Percentiles rank a stretch among this genome's conserved stretches.
phyloP scores from a whole-genome alignment of 495 filamentous ascomycete genomes.

The Penicillium subrubescens region DNA sequence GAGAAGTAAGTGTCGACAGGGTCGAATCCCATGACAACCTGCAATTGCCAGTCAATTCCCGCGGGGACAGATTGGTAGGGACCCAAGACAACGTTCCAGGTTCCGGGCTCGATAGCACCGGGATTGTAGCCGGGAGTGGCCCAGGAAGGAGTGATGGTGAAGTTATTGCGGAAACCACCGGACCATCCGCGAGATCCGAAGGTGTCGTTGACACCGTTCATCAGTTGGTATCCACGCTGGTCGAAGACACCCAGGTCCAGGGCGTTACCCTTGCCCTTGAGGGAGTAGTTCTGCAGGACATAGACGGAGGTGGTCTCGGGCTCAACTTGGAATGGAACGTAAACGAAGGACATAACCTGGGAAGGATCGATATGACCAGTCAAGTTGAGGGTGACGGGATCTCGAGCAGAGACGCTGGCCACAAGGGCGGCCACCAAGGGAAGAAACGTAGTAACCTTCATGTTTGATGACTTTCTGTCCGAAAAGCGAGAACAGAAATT shows the following conservation, averaged over 20 bases:
- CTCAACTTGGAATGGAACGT: constrained; percentile 3
- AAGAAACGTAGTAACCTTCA: neutral
- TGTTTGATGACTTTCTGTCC: neutral
- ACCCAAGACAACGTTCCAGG: constrained; percentile 4
- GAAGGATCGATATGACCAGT: constrained; percentile 5
- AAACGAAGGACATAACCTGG: constrained; percentile 6
- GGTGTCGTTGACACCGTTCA: neutral
- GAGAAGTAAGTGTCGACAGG: neutral
- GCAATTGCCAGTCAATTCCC: constrained; percentile 5
- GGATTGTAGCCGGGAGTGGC: constrained; percentile 10
- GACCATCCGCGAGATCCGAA: neutral
- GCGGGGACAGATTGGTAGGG: neutral
- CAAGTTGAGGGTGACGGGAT: constrained; percentile 1
- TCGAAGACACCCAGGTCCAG: constrained; percentile 6
- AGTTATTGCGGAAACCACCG: constrained; percentile 9
- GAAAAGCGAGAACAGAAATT: neutral
- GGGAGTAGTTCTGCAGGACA: constrained; percentile 5
- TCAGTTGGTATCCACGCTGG: neutral
- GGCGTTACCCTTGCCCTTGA: constrained; percentile 2
- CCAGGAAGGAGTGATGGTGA: constrained; percentile 7
- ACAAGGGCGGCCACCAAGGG: constrained; percentile 1
- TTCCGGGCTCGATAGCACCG: constrained; percentile 6
- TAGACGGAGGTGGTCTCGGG: neutral
- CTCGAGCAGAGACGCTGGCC: neutral
- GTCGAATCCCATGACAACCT: constrained; percentile 2